Evolutionary conservation across 768 basidiomycete species (phyloP).

Genomic region (Lactifluus subvellereus): DNA sequence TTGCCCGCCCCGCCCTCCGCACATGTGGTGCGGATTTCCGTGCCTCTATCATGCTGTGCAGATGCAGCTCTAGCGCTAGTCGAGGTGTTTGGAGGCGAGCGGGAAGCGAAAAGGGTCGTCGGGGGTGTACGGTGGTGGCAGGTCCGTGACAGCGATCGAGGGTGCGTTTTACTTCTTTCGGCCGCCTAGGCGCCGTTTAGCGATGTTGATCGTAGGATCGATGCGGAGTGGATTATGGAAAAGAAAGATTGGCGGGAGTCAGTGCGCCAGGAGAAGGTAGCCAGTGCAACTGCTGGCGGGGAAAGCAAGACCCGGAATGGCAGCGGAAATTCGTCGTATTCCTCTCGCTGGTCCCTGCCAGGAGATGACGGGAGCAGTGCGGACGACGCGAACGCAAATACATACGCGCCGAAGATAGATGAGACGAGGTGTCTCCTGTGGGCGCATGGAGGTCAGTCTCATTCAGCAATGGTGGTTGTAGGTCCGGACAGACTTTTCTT

Average conservation of each 20-base stretch:
- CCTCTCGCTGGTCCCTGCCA: neutral
- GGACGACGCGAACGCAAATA: constrained; percentile 29
- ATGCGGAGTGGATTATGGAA: constrained; percentile 83
- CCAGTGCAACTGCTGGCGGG: neutral
- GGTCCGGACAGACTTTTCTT: constrained; percentile 12
- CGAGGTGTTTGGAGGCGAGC: constrained; percentile 75
- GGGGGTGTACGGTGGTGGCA: constrained; percentile 99
- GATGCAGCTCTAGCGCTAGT: constrained; percentile 69
- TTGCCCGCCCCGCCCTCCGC: constrained; percentile 85
- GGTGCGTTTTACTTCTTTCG: constrained; percentile 43
- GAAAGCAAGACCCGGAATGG: too few species aligned
- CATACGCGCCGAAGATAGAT: constrained; percentile 67
- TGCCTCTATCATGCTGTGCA: constrained; percentile 71
- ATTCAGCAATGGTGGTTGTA: neutral
- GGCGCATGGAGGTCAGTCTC: constrained; percentile 58
- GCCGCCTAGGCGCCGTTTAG: neutral
- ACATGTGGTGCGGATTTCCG: constrained; percentile 58
- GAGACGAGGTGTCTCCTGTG: constrained; percentile 81
- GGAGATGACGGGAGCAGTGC: constrained; percentile 24
- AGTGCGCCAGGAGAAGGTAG: constrained; percentile 45
- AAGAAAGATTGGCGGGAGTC: constrained; percentile 77
- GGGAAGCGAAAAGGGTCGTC: constrained; percentile 57
- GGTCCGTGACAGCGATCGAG: constrained; percentile 65
- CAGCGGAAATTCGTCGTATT: neutral
- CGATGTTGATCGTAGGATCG: constrained; percentile 45